Percentiles rank a stretch among this genome's conserved stretches.
Conservation (phyloP, 345 rosid species). For the Aurinia saxatilis region DNA sequence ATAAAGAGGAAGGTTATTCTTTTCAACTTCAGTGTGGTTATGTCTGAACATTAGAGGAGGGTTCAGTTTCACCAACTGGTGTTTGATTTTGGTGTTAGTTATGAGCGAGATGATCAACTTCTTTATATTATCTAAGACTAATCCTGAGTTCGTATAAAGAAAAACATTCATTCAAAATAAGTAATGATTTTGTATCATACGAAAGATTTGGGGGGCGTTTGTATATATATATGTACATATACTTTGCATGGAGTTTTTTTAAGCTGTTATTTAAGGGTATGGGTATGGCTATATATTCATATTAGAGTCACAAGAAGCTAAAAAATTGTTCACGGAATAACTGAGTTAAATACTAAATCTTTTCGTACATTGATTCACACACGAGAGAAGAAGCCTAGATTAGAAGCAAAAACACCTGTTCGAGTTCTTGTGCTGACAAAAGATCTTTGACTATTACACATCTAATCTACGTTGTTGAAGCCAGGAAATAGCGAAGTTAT, state of each 20-base stretch:
- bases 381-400: background rate
- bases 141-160: background rate
- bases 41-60: background rate
- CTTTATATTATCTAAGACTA: background rate
- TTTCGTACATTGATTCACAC: background rate
- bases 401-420: background rate
- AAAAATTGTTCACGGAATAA: no score
- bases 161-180: no score
- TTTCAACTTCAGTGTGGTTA: background rate
- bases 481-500: conserved; percentile 81
- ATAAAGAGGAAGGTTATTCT: background rate
- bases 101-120: background rate
- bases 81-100: no score
- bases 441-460: background rate
- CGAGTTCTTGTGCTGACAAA: background rate
- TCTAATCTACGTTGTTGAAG: conserved; percentile 72
- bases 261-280: no score
- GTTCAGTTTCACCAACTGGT: background rate
- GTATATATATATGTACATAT: no score
- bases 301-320: no score
- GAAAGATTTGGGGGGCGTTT: no score
- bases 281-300: no score
- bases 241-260: background rate
- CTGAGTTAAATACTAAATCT: background rate
- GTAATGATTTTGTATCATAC: no score